Conservation (phyloP, 2,329 filamentous ascomycete genomes). For the Pyrenophora seminiperda region DNA sequence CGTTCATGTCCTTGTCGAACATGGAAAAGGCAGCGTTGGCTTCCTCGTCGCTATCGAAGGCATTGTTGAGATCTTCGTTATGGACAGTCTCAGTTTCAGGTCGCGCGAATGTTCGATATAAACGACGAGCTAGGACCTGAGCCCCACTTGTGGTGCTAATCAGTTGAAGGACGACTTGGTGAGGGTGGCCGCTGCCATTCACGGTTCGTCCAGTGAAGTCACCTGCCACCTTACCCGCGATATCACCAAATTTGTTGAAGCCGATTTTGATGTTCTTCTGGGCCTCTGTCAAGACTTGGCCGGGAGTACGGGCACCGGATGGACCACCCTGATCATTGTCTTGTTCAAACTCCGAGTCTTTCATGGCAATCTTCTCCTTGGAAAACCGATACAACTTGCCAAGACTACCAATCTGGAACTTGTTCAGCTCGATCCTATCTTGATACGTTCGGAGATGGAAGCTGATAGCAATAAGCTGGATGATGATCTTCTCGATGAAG, state of each 20-base stretch:
- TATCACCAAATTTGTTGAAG: constrained; percentile 79
- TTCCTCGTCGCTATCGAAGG: constrained; percentile 82
- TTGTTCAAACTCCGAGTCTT: constrained; percentile 78
- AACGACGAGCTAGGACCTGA: constrained; percentile 81
- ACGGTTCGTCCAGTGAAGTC: constrained; percentile 83
- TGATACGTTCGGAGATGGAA: constrained; percentile 92
- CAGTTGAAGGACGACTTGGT: constrained; percentile 81
- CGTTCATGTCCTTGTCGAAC: constrained; percentile 96
- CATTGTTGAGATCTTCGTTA: constrained; percentile 75
- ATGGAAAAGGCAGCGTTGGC: constrained; percentile 86
- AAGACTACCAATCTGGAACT: constrained; percentile 77
- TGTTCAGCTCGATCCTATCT: constrained; percentile 88
- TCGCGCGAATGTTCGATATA: constrained; percentile 85
- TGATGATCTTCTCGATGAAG: constrained; percentile 88
- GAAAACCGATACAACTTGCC: constrained; percentile 69
- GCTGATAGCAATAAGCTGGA: constrained; percentile 90
- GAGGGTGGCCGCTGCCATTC: constrained; percentile 74
- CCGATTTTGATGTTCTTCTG: constrained; percentile 76
- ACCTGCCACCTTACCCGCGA: constrained; percentile 83
- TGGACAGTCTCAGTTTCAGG: constrained; percentile 76
- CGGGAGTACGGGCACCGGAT: constrained; percentile 74
- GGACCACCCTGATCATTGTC: constrained; percentile 42
- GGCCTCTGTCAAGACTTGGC: constrained; percentile 69
- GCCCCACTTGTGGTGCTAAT: constrained; percentile 73
- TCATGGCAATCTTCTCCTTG: constrained; percentile 67